Evolutionary conservation across 345 rosid species (phyloP).

Genomic region (Aurinia saxatilis): DNA sequence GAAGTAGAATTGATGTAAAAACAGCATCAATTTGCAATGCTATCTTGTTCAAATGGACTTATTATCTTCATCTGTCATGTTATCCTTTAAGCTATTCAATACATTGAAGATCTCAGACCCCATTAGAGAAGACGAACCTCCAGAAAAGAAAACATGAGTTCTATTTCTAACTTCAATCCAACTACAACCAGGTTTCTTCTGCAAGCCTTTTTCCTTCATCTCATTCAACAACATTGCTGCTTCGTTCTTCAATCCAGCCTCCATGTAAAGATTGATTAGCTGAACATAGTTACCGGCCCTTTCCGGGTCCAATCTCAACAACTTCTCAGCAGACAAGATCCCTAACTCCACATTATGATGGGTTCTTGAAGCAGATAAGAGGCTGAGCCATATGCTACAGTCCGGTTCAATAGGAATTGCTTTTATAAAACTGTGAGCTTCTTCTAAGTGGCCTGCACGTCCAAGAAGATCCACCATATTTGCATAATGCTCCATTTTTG

Average conservation of each 20-base stretch:
- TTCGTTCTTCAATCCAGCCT: slow-evolving; percentile 48
- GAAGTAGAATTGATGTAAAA: slow-evolving; percentile 19
- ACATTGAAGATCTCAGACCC: slow-evolving; percentile 36
- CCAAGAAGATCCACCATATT: slow-evolving; percentile 75
- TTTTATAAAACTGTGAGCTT: slow-evolving; percentile 51
- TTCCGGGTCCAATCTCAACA: slow-evolving; percentile 50
- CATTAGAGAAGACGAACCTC: slow-evolving; percentile 41
- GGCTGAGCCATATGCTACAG: slow-evolving; percentile 63
- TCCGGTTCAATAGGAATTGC: slow-evolving; percentile 49
- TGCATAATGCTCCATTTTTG: slow-evolving; percentile 58
- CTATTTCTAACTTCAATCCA: slow-evolving; percentile 56
- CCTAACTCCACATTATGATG: slow-evolving; percentile 57
- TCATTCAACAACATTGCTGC: slow-evolving; percentile 43
- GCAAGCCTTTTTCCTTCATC: slow-evolving; percentile 61
- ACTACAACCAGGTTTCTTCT: slow-evolving; percentile 75
- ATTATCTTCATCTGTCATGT: slow-evolving; percentile 30
- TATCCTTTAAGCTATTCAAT: slow-evolving; percentile 33
- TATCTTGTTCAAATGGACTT: slow-evolving; percentile 10
- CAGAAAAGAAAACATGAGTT: slow-evolving; percentile 50
- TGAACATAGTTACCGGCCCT: slow-evolving; percentile 56
- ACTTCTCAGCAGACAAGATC: slow-evolving; percentile 49
- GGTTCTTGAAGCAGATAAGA: slow-evolving; percentile 53
- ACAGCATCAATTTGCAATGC: neutral
- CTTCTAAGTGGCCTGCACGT: slow-evolving; percentile 55
- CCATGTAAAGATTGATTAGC: slow-evolving; percentile 61